Evolutionary conservation across 2,329 filamentous ascomycete species (phyloP).

Genomic region (Pseudogymnoascus sp.): DNA sequence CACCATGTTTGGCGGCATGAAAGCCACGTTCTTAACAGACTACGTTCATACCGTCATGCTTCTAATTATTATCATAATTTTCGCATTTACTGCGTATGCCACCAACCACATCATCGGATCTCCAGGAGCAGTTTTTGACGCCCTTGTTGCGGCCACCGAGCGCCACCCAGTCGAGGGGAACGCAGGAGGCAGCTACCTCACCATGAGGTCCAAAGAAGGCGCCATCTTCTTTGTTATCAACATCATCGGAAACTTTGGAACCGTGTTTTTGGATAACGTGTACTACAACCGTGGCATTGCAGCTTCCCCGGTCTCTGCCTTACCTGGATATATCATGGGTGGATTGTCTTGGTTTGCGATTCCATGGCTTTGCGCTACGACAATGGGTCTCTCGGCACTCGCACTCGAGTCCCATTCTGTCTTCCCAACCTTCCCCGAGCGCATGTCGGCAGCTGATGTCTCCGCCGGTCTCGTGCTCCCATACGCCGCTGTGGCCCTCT

Average conservation of each 20-base stretch:
- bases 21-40: conserved; percentile 76
- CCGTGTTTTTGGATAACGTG: conserved; percentile 75
- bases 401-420: conserved; percentile 66
- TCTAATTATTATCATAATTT: conserved; percentile 77
- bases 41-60: conserved; percentile 82
- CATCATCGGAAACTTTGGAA: conserved; percentile 71
- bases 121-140: conserved; percentile 69
- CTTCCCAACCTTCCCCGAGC: conserved; percentile 65
- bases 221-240: conserved; percentile 90
- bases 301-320: conserved; percentile 72
- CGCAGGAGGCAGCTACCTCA: conserved; percentile 72
- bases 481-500: conserved; percentile 72
- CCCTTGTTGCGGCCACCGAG: conserved; percentile 59
- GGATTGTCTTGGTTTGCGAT: conserved; percentile 89
- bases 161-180: conserved; percentile 74
- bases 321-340: conserved; percentile 68
- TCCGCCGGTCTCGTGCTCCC: conserved; percentile 77
- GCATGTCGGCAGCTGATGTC: conserved; percentile 67
- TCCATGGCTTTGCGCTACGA: conserved; percentile 81
- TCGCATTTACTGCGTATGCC: conserved; percentile 74
- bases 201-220: conserved; percentile 74
- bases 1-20: conserved; percentile 70
- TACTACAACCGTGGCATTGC: conserved; percentile 95
- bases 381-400: conserved; percentile 75
- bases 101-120: conserved; percentile 65